Base-by-base conservation (phyloP, 116 monocot species). In the Cymodocea nodosa region DNA sequence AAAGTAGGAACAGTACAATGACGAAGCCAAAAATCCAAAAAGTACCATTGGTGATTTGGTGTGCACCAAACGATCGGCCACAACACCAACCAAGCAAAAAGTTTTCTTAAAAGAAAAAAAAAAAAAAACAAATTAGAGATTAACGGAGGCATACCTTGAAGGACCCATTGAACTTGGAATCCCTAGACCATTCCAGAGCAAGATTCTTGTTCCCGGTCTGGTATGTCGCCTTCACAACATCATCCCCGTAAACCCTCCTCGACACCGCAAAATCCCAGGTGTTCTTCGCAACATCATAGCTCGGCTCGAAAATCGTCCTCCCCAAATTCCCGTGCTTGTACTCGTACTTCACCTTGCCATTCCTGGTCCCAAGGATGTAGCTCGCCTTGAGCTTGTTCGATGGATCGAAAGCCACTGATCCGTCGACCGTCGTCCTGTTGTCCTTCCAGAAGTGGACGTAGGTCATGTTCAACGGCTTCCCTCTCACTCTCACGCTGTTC, bases 191-290 rank as follows among this genome's bases (percentile, higher is more conserved):
- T 65, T 94, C 89, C 51, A 94, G 49, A 18, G 76, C 89, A 50
- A 94, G 76, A 2, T 74, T 61, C 74, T 83, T 82, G 61, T 66
- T 73, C 10, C 84, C 73, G 44, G 86, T 78, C 71, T 78, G 76
- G 61, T 86, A 94, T 10, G 76, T 77, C 22, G 81, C 94, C 71
- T 74, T 84, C 11, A 89, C 23, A 1, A 82, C 70, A 59, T 89
- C 80, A 24, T 86, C 86, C 17, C 78, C 78, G 0, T 75, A 70
- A 57, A 84, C 78, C 76, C 82, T 89, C 66, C 73, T 79, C 17
- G 82, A 78, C 34, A 89, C 56, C 2, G 82, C 75, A 67, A 94
- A 89, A 36, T 94, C 94, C 89, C 86, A 94, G 0, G 72, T 52
- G 48, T 82, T 70, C 67, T 82, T 86, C 2, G 71, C 70, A 37